phyloP scores from a whole-genome alignment of 2,329 filamentous ascomycete genomes.

The Colletotrichum navitas region DNA sequence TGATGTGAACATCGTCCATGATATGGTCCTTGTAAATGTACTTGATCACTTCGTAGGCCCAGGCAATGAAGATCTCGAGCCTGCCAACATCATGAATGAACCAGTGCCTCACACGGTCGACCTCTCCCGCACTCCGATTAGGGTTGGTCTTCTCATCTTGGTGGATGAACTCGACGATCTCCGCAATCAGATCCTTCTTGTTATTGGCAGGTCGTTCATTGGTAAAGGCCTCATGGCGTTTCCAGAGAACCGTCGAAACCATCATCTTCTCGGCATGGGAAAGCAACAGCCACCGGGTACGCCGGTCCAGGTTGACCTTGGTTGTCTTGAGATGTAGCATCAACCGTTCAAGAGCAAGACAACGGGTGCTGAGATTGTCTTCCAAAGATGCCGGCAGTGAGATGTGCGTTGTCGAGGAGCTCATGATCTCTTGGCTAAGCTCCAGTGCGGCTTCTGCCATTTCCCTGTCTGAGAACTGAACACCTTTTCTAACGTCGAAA shows the following conservation, averaged over 20 bases:
- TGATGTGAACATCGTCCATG: slow-evolving; percentile 66
- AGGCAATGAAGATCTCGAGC: slow-evolving; percentile 81
- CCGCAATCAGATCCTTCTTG: slow-evolving; percentile 78
- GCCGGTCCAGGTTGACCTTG: slow-evolving; percentile 74
- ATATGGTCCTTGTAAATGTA: slow-evolving; percentile 74
- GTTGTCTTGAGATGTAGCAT: slow-evolving; percentile 77
- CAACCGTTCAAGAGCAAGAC: slow-evolving; percentile 80
- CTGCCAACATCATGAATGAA: slow-evolving; percentile 82
- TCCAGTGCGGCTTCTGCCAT: slow-evolving; percentile 81
- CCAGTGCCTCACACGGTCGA: slow-evolving; percentile 86
- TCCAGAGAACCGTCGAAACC: slow-evolving; percentile 84
- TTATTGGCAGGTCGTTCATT: slow-evolving; percentile 69
- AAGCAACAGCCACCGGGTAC: slow-evolving; percentile 83
- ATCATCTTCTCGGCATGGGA: slow-evolving; percentile 92
- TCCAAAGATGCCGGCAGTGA: slow-evolving; percentile 81
- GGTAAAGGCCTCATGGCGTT: slow-evolving; percentile 78
- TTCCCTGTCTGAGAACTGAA: slow-evolving; percentile 76
- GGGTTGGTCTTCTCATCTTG: slow-evolving; percentile 80
- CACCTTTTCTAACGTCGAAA: slow-evolving; percentile 76
- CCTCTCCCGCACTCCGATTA: slow-evolving; percentile 74
- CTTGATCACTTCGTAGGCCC: slow-evolving; percentile 83
- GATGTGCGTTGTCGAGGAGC: slow-evolving; percentile 81
- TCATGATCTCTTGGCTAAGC: slow-evolving; percentile 85
- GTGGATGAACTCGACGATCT: slow-evolving; percentile 81
- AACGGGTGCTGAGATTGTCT: slow-evolving; percentile 80